Conservation (phyloP, 371 early-diverging fungal species). For the Mucor racemosus region DNA sequence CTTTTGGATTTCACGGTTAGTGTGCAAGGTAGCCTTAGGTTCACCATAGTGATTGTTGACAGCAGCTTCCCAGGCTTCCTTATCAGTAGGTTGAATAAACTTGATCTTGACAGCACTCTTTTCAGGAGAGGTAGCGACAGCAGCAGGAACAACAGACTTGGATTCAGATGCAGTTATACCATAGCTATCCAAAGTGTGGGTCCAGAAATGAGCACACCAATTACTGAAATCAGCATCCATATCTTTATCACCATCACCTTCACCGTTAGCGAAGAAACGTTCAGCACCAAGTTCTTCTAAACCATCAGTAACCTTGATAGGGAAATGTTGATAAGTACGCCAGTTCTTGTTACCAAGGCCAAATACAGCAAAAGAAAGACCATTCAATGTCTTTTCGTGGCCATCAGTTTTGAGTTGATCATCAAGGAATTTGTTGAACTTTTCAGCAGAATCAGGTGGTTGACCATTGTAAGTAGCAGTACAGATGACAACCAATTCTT, state of each 20-base stretch:
- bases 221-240: slow-evolving; percentile 55
- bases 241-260: slow-evolving; percentile 58
- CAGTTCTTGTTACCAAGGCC: slow-evolving; percentile 62
- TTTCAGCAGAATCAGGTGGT: slow-evolving; percentile 60
- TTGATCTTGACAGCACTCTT: slow-evolving; percentile 23
- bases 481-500: slow-evolving; percentile 52
- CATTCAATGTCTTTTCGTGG: slow-evolving; percentile 27
- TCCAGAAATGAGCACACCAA: slow-evolving; percentile 57
- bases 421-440: slow-evolving; percentile 50
- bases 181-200: slow-evolving; percentile 32
- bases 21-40: slow-evolving; percentile 26
- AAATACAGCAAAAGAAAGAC: slow-evolving; percentile 52
- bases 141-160: slow-evolving; percentile 42
- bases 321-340: slow-evolving; percentile 65
- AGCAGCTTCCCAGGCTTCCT: slow-evolving; percentile 37
- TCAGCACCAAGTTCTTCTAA: slow-evolving; percentile 56
- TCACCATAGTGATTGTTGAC: slow-evolving; percentile 36
- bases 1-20: slow-evolving; percentile 46
- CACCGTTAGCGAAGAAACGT: slow-evolving; percentile 48
- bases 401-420: slow-evolving; percentile 19
- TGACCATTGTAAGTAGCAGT: slow-evolving; percentile 60
- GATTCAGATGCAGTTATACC: slow-evolving; percentile 39
- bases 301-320: slow-evolving; percentile 40
- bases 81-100: slow-evolving; percentile 36
- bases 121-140: slow-evolving; percentile 18